These are phyloP conservation scores for Phaeosphaeriaceae sp. DNA, from an alignment of 2,329 filamentous ascomycete genomes.

Conservation along the genomic window DNA sequence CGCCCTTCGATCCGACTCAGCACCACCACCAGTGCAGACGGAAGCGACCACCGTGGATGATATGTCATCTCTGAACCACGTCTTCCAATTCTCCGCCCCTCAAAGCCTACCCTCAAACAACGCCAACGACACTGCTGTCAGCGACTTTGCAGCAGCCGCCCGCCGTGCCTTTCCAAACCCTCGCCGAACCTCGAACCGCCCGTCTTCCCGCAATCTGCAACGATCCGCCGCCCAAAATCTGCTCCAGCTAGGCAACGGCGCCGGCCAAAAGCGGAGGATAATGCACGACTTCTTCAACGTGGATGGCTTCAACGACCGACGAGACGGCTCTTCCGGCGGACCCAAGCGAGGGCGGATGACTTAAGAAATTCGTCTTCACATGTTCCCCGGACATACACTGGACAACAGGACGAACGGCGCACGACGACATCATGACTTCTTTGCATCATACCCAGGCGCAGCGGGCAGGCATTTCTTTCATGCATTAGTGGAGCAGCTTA, in stretches of 20 bases:
- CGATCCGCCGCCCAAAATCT: slow-evolving; percentile 45
- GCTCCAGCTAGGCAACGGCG: slow-evolving; percentile 65
- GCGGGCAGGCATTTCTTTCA: slow-evolving; percentile 22
- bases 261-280: slow-evolving; percentile 76
- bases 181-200: slow-evolving; percentile 48
- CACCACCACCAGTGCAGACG: slow-evolving; percentile 51
- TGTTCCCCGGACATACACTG: not conserved
- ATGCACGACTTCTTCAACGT: slow-evolving; percentile 79
- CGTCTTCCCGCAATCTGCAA: slow-evolving; percentile 38
- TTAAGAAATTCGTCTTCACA: slow-evolving; percentile 25
- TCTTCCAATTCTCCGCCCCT: slow-evolving; percentile 74
- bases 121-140: slow-evolving; percentile 38
- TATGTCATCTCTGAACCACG: slow-evolving; percentile 39
- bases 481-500: slow-evolving; percentile 32
- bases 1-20: slow-evolving; percentile 37
- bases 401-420: slow-evolving; percentile 12
- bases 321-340: slow-evolving; percentile 59
- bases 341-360: slow-evolving; percentile 50
- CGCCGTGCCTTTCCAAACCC: slow-evolving; percentile 42
- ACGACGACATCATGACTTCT: slow-evolving; percentile 22
- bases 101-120: slow-evolving; percentile 64
- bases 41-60: slow-evolving; percentile 42
- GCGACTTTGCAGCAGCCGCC: slow-evolving; percentile 39
- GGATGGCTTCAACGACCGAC: slow-evolving; percentile 66
- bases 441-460: slow-evolving; percentile 29